Conservation (phyloP, 2,329 filamentous ascomycete genomes). For the Catunica adiposa region DNA sequence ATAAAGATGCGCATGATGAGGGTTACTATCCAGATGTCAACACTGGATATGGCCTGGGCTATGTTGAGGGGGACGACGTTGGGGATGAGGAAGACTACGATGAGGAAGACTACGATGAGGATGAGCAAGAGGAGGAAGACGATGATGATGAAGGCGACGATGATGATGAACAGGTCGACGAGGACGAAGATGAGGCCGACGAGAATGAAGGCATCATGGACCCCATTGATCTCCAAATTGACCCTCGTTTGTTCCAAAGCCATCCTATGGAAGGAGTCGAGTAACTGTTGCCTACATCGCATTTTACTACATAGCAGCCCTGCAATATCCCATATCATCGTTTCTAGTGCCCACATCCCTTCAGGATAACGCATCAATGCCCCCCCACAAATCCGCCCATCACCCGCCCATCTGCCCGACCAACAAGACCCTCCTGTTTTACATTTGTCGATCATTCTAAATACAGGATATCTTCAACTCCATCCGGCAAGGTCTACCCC, state of each 20-base stretch:
- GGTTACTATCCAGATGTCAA: too few species aligned
- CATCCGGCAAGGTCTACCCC: too few species aligned
- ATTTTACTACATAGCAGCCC: neutral
- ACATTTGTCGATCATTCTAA: neutral
- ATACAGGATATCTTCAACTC: neutral
- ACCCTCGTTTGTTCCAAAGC: constrained; percentile 9
- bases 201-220: constrained; percentile 6
- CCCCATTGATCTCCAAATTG: constrained; percentile 1
- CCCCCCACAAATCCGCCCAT: neutral
- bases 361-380: neutral
- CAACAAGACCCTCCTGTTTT: neutral
- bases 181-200: constrained; percentile 18
- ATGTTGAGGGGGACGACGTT: constrained; percentile 14
- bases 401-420: neutral
- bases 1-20: too few species aligned
- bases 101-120: constrained; percentile 18
- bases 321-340: too few species aligned
- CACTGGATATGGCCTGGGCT: too few species aligned
- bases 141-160: constrained; percentile 17
- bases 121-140: constrained; percentile 18
- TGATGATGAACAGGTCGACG: constrained; percentile 15
- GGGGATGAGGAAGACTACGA: constrained; percentile 18
- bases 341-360: too few species aligned
- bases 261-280: constrained; percentile 2
- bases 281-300: neutral